Conservation (phyloP, 345 rosid species). For the Dipteronia dyeriana region DNA sequence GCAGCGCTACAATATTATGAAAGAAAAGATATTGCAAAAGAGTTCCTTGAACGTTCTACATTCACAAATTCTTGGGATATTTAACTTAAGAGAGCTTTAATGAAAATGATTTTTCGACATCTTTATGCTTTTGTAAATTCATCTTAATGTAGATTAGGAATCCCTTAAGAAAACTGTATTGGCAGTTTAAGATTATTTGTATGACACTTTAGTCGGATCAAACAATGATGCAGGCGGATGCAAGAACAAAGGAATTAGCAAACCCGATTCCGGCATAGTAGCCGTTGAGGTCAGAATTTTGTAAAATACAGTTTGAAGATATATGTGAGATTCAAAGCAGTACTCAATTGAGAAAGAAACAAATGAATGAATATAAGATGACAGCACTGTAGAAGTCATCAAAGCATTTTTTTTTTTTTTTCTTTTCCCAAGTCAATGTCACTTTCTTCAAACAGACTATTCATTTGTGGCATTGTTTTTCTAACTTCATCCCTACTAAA, state of each 20-base stretch:
- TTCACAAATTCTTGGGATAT: no score
- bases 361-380: neutral
- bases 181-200: no score
- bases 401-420: constrained; percentile 2
- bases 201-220: no score
- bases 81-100: no score
- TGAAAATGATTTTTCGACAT: no score
- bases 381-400: neutral
- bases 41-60: constrained; percentile 72
- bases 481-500: neutral
- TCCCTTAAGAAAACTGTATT: no score
- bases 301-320: constrained; percentile 8
- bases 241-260: constrained; percentile 75
- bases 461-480: neutral
- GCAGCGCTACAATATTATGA: constrained; percentile 68
- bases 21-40: constrained; percentile 73
- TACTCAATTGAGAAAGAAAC: neutral
- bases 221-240: constrained; percentile 58
- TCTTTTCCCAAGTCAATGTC: neutral
- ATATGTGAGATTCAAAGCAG: constrained; percentile 1
- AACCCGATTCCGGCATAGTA: constrained; percentile 46
- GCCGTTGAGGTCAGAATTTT: constrained; percentile 35
- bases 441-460: neutral
- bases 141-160: no score
- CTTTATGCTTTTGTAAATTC: no score